phyloP scores from a whole-genome alignment of 495 filamentous ascomycete genomes.

The Penicillium psychrofluorescens region DNA sequence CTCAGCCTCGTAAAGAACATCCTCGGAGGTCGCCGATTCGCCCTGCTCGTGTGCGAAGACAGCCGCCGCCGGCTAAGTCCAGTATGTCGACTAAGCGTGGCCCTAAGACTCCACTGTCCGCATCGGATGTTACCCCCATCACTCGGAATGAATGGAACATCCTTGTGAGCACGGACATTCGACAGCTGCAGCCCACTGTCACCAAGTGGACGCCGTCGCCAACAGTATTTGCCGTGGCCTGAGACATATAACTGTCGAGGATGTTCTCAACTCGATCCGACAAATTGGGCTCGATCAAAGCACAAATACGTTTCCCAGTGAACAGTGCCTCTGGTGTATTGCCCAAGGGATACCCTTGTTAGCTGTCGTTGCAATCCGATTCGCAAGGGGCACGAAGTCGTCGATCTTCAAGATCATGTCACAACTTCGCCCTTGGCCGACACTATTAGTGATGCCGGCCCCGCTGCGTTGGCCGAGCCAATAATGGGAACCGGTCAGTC shows the following conservation, averaged over 20 bases:
- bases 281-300: too few species aligned
- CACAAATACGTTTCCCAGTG: too few species aligned
- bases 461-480: not conserved
- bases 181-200: constrained; percentile 23
- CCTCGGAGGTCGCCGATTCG: constrained; percentile 17
- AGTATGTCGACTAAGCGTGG: constrained; percentile 20
- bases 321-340: too few species aligned
- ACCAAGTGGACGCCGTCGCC: constrained; percentile 41
- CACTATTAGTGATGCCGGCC: not conserved
- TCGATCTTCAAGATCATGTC: too few species aligned
- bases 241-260: constrained; percentile 1
- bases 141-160: constrained; percentile 43
- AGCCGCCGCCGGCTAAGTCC: constrained; percentile 10
- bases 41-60: constrained; percentile 13
- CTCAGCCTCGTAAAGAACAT: constrained; percentile 13
- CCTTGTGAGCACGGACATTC: constrained; percentile 27
- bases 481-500: not conserved
- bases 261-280: too few species aligned
- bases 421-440: too few species aligned
- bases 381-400: too few species aligned
- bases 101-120: constrained; percentile 37
- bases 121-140: constrained; percentile 41
- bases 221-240: constrained; percentile 28
- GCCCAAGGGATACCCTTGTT: too few species aligned
- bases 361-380: too few species aligned